Evolutionary conservation across 2,329 filamentous ascomycete species (phyloP).

Genomic region (Cadophora sp.): DNA sequence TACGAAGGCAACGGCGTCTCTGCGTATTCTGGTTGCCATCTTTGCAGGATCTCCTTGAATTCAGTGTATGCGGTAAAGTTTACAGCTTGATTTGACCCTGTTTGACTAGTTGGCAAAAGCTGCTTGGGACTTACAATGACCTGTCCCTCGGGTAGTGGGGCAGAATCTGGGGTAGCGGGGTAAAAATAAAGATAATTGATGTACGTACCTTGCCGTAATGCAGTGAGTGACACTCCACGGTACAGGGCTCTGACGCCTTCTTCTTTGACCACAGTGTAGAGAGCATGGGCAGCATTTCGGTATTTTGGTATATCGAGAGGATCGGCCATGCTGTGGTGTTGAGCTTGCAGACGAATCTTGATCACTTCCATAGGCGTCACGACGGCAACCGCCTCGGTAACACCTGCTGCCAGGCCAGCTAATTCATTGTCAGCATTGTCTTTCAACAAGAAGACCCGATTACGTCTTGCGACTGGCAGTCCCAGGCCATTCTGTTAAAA

Average conservation of each 20-base stretch:
- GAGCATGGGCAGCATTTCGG: slow-evolving; percentile 84
- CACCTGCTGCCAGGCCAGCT: slow-evolving; percentile 89
- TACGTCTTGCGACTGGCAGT: background rate
- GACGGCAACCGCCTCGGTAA: slow-evolving; percentile 95
- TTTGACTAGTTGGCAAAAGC: background rate
- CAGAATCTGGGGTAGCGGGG: slow-evolving; percentile 12
- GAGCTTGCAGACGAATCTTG: slow-evolving; percentile 97
- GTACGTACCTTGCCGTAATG: slow-evolving; percentile 80
- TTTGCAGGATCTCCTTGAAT: slow-evolving; percentile 81
- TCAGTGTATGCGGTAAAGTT: slow-evolving; percentile 99
- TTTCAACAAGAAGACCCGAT: too few relatives aligned
- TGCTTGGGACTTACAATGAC: background rate
- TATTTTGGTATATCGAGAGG: slow-evolving; percentile 97
- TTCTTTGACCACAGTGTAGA: slow-evolving; percentile 90
- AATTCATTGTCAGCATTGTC: slow-evolving; percentile 25
- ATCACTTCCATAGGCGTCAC: slow-evolving; percentile 99
- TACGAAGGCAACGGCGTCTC: slow-evolving; percentile 76
- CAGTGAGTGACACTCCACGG: slow-evolving; percentile 91
- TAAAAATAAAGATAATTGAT: background rate
- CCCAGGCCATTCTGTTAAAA: background rate
- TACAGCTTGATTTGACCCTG: slow-evolving; percentile 83
- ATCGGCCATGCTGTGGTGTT: slow-evolving; percentile 97
- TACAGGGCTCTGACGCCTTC: slow-evolving; percentile 89
- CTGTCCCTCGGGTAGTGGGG: background rate
- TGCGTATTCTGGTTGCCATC: slow-evolving; percentile 72